Conservation (phyloP, 345 rosid genomes). For the Hypericum perforatum region DNA sequence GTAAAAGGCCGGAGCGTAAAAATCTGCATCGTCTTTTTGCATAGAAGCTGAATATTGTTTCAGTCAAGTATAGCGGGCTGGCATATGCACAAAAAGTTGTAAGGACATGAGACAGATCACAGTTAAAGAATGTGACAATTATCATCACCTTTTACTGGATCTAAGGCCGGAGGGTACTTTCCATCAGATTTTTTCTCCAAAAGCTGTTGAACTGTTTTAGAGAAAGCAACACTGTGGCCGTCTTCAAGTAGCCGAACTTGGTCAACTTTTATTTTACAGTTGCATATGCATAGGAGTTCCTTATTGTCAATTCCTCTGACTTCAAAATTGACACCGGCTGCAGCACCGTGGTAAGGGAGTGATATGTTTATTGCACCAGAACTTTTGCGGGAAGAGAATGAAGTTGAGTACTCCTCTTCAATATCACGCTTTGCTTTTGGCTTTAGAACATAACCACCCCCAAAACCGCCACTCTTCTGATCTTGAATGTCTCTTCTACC, state of each 20-base stretch:
- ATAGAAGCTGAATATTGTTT: no score
- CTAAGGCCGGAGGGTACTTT: constrained; percentile 65
- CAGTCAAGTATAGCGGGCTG: no score
- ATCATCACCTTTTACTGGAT: constrained; percentile 57
- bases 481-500: constrained; percentile 31
- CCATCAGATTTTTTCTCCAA: constrained; percentile 48
- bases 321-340: constrained; percentile 81
- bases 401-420: constrained; percentile 46
- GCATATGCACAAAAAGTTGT: not conserved
- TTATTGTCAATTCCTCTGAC: constrained; percentile 58
- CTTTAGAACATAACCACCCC: constrained; percentile 44
- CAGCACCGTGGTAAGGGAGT: constrained; percentile 56
- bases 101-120: not conserved
- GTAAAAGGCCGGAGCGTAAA: no score
- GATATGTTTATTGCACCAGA: constrained; percentile 49
- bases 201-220: constrained; percentile 79
- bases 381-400: constrained; percentile 52
- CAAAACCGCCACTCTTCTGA: constrained; percentile 38
- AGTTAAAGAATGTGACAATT: not conserved
- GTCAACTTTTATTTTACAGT: constrained; percentile 44
- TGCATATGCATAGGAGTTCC: constrained; percentile 63
- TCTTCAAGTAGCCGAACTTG: constrained; percentile 64
- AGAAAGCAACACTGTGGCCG: constrained; percentile 51
- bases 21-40: no score
- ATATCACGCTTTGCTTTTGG: constrained; percentile 71